Base-by-base conservation (phyloP, 495 filamentous ascomycete species). In the Choiromyces venosus region DNA sequence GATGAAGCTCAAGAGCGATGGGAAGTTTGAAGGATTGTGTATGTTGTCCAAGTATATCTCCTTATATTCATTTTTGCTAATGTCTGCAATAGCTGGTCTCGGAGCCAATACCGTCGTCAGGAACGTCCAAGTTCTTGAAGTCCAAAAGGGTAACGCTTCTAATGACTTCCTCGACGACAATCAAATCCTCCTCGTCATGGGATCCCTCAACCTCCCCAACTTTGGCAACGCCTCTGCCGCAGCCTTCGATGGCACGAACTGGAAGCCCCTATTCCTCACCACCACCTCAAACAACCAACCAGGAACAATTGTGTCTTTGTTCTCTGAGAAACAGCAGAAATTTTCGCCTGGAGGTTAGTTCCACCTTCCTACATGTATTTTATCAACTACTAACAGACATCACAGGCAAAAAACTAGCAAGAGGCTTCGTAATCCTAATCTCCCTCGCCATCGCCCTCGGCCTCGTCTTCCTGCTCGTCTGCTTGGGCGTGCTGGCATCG, bases 391-490 rank as follows among this genome's bases (percentile, higher is more conserved):
- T 74, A 70, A 69, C 46, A 73, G 78, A 72, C 78, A 82, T 71
- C 70, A 10, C 16, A 87, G 88, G 83, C 74, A 82, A 84, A 73
- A 86, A 88, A 80, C 87, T 95, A 74, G 91, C 93, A 14, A 86
- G 91, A 73, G 96, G 92, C 44, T 94, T 96, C 75, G 87, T 97
- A 39, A 91, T 97, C 21, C 87, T 99, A 39, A 94, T 99, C 66
- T 91, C 89, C n/a, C 90, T 99, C 71, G 96, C 91, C 66, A 92
- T 95, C 74, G 90, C 95, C 0, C 88, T 98, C 10, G 93, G 86
- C 66, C 87, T 94, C 73, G 92, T 94, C 80, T 92, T 97, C 83
- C 85, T 97, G 61, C 88, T 99, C 67, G 93, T 99, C 71, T 87
- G 92, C 35, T 87, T 89, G 38, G 95, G 95, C 71, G 87, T 98